Evolutionary conservation across 495 filamentous ascomycete genomes (phyloP).

Genomic region (Usnea hakonensis): DNA sequence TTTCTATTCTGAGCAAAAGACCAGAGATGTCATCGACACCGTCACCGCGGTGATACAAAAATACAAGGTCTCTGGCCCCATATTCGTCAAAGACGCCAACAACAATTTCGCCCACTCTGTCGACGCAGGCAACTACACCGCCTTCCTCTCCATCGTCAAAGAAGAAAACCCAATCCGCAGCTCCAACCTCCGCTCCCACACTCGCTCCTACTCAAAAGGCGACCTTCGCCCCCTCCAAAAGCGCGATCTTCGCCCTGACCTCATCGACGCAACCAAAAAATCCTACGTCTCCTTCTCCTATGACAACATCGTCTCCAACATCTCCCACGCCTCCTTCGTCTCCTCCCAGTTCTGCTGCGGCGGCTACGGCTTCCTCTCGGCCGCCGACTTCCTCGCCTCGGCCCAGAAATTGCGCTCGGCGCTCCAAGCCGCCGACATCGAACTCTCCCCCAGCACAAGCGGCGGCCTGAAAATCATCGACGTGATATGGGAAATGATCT

Average conservation of each 20-base stretch:
- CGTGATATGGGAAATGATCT: not conserved
- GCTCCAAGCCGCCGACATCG: not conserved
- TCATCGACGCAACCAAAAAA: conserved; percentile 1
- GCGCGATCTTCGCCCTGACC: not conserved
- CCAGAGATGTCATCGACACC: not conserved
- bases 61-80: not conserved
- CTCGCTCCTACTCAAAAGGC: not conserved
- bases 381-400: not conserved
- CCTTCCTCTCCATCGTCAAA: conserved; percentile 4
- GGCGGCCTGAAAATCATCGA: not conserved
- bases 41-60: not conserved
- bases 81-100: conserved; percentile 3
- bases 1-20: not conserved
- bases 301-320: conserved; percentile 2
- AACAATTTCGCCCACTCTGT: not conserved
- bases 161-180: conserved; percentile 2
- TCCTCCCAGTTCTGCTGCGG: conserved; percentile 5
- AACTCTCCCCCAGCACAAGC: not conserved
- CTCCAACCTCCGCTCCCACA: not conserved
- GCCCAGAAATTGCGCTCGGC: not conserved
- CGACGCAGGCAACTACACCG: not conserved
- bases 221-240: conserved; percentile 1
- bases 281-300: conserved; percentile 7
- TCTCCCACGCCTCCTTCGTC: conserved; percentile 5
- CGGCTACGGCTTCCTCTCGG: not conserved